Conservation (phyloP, 768 basidiomycete species). For the Mycena galopus region DNA sequence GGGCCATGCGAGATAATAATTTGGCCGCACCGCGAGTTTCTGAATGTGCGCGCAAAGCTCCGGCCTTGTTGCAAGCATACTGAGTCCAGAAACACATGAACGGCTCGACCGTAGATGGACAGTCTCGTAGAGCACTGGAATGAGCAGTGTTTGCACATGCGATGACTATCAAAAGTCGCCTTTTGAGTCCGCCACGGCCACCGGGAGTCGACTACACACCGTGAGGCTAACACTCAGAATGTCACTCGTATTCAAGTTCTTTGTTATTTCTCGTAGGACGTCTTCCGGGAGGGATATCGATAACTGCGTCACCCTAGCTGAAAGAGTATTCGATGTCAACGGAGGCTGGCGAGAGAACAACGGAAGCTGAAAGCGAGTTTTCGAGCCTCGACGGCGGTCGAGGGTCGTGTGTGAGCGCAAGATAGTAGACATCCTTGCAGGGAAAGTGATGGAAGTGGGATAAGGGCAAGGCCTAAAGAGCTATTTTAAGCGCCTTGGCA, state of each 20-base stretch:
- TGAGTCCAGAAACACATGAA: constrained; percentile 52
- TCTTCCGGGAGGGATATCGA: constrained; percentile 54
- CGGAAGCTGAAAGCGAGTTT: constrained; percentile 51
- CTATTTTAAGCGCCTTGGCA: too few relatives aligned
- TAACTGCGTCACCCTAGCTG: constrained; percentile 21
- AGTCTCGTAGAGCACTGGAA: constrained; percentile 58
- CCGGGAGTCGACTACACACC: constrained; percentile 44
- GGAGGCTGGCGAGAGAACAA: constrained; percentile 46
- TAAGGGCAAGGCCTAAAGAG: background rate
- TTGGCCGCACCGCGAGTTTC: constrained; percentile 61
- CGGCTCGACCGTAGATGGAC: constrained; percentile 59
- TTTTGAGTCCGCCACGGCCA: background rate
- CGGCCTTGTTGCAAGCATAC: constrained; percentile 50
- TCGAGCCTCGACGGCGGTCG: constrained; percentile 49
- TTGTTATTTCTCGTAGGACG: constrained; percentile 54
- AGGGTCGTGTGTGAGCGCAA: background rate
- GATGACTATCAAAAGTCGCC: constrained; percentile 42
- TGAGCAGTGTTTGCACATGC: constrained; percentile 41
- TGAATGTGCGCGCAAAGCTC: constrained; percentile 55
- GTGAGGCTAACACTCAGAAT: constrained; percentile 58
- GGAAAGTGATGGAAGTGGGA: background rate
- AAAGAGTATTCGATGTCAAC: constrained; percentile 41
- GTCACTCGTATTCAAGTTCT: constrained; percentile 51
- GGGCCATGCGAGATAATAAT: constrained; percentile 67
- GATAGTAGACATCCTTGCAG: background rate